These are phyloP conservation scores for Paramecium octaurelia DNA, from an alignment of 73 alveolate species.

Conservation along the genomic window DNA sequence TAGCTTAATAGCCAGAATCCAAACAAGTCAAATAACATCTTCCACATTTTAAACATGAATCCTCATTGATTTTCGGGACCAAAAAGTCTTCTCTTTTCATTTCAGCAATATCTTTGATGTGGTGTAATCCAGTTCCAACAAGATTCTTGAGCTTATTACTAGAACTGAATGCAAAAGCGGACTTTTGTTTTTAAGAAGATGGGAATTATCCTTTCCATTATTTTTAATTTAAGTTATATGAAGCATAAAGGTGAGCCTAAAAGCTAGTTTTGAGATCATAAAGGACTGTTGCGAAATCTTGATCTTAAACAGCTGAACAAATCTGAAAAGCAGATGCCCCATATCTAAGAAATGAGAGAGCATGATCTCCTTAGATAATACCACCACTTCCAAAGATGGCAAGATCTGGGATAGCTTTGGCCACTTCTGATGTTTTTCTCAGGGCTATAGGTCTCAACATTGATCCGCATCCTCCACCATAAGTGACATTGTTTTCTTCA, in stretches of 20 bases:
- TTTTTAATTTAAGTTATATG: constrained; percentile 46
- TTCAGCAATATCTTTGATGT: constrained; percentile 58
- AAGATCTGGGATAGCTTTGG: constrained; percentile 65
- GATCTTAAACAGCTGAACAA: constrained; percentile 68
- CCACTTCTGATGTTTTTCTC: constrained; percentile 70
- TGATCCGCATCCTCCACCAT: constrained; percentile 72
- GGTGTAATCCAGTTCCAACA: constrained; percentile 64
- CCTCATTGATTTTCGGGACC: constrained; percentile 63
- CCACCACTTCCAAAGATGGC: constrained; percentile 68
- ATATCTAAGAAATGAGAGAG: constrained; percentile 56
- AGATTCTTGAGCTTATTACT: constrained; percentile 19
- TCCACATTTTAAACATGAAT: constrained; percentile 67
- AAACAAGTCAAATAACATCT: constrained; percentile 68
- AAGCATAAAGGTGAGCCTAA: constrained; percentile 60
- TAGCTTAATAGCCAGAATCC: constrained; percentile 69
- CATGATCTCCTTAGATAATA: constrained; percentile 68
- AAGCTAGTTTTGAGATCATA: constrained; percentile 66
- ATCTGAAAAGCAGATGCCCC: constrained; percentile 68
- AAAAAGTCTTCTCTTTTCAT: constrained; percentile 58
- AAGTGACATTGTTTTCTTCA: constrained; percentile 47
- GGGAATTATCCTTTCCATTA: constrained; percentile 69
- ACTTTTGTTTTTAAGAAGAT: background rate
- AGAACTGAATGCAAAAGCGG: background rate
- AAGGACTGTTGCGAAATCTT: constrained; percentile 66
- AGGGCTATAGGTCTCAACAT: constrained; percentile 66